Percentiles rank a stretch among this genome's conserved stretches.
These are phyloP conservation scores for Hirsutella thompsonii DNA, from an alignment of 2,329 filamentous ascomycete genomes.

Conservation along the genomic window DNA sequence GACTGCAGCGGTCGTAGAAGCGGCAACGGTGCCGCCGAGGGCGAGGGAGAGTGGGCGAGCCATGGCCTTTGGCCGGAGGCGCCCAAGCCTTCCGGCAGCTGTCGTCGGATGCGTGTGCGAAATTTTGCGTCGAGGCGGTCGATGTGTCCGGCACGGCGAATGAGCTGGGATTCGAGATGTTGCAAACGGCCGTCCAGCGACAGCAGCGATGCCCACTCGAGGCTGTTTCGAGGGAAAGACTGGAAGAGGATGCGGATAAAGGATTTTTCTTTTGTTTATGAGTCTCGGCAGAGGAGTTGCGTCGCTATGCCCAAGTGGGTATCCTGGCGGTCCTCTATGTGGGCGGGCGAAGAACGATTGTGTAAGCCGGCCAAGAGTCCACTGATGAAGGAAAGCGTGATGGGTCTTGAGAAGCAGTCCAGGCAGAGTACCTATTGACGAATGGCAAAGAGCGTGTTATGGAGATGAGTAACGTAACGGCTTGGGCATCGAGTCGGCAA, in stretches of 20 bases:
- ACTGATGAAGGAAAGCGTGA: too few relatives aligned
- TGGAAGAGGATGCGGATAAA: background rate
- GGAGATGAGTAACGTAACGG: too few relatives aligned
- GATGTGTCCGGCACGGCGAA: background rate
- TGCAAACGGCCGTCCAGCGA: background rate
- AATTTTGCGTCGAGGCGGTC: background rate
- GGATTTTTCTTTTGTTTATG: background rate
- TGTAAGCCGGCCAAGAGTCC: too few relatives aligned
- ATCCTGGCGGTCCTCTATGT: too few relatives aligned
- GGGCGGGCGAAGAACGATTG: too few relatives aligned
- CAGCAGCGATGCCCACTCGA: background rate
- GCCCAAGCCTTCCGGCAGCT: slow-evolving; percentile 2
- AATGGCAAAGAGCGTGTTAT: too few relatives aligned
- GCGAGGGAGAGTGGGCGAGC: slow-evolving; percentile 3
- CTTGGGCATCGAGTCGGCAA: too few relatives aligned
- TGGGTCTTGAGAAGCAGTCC: too few relatives aligned
- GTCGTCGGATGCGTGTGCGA: background rate
- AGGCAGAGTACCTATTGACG: too few relatives aligned
- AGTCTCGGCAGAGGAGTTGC: background rate
- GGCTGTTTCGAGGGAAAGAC: background rate
- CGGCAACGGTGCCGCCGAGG: slow-evolving; percentile 6
- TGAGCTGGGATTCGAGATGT: background rate
- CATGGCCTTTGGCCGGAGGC: slow-evolving; percentile 4
- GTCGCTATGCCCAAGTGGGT: too few relatives aligned
- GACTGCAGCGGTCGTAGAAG: slow-evolving; percentile 7